Evolutionary conservation across 768 basidiomycete species (phyloP).

Genomic region (Tulasnella sp.): DNA sequence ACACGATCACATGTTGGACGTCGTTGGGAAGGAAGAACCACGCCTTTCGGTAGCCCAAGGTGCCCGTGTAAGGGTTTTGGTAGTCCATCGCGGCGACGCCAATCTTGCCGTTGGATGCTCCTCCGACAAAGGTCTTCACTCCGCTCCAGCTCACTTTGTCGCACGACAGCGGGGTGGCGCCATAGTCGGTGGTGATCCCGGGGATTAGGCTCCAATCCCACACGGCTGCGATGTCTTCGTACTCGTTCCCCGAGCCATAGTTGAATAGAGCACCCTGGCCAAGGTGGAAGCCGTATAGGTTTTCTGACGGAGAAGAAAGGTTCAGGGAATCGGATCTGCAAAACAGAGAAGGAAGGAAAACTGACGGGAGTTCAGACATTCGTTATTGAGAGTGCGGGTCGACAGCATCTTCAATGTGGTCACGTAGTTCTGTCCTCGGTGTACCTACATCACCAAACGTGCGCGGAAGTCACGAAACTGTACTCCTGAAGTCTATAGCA

Average conservation of each 20-base stretch:
- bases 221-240: constrained; percentile 56
- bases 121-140: constrained; percentile 29
- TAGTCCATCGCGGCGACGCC: constrained; percentile 56
- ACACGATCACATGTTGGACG: constrained; percentile 52
- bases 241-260: constrained; percentile 30
- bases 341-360: too few species aligned
- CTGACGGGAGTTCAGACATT: constrained; percentile 38
- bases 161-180: constrained; percentile 44
- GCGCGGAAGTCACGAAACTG: not conserved
- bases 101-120: constrained; percentile 42
- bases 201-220: constrained; percentile 76
- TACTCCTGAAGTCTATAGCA: too few species aligned
- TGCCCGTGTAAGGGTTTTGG: constrained; percentile 47
- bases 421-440: constrained; percentile 48
- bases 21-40: constrained; percentile 64
- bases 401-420: constrained; percentile 55
- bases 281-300: constrained; percentile 58
- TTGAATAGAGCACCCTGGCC: constrained; percentile 55
- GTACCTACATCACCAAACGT: constrained; percentile 41
- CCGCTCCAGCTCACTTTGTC: constrained; percentile 34
- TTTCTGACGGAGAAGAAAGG: constrained; percentile 25
- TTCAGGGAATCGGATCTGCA: not conserved
- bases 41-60: constrained; percentile 48
- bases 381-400: constrained; percentile 44
- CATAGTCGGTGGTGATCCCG: constrained; percentile 56